Base-by-base conservation (phyloP, 2,329 filamentous ascomycete genomes). In the Elsinoe arachidis region DNA sequence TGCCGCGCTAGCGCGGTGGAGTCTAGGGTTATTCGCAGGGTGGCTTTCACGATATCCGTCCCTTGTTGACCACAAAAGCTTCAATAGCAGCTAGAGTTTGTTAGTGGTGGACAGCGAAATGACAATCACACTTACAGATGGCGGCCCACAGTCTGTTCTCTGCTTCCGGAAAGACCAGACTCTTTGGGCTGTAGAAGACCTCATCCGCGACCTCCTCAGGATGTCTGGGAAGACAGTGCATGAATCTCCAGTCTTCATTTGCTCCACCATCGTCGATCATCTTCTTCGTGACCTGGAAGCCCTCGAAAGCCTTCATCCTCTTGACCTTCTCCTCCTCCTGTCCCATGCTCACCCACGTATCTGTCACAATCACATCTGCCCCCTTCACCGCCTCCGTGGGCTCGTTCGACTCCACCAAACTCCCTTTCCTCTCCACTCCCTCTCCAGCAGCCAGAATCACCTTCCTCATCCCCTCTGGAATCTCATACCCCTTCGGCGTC, bases 291-390 rank as follows among this genome's bases (percentile, higher is more conserved):
- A 99, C 87, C 70, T 96, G 92, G 74, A 91, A 99, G 12, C 92
- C 91, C 30, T 81, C 80, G 70, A 99, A 99, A 1, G 84, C 90
- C 68, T 85, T 82, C 60, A 96, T 70, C 53, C 89, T 80, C 77
- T 87, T 86, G 63, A 84, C 78, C 38, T 84, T 79, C 73, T 99
- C 93, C 58, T 82, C 83, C 72, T 99, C 93, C 73, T 97, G 92
- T 47, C 93, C 93, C 93, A 99, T 99, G 1, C 90, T 95, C 33
- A 99, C 82, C 93, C 93, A 99, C 1, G 93, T 99, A 68, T 99
- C 93, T 0, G 93, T 99, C 19, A 97, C 90, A 58, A 99, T 77
- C 55, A 97, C 81, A 69, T 99, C 87, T 2, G 93, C 92, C 62
- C 85, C 77, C 75, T 88, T 88, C 68, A 96, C 84, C 1, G 79